Conservation (phyloP, 305 asterid genomes). For the Rubia peregrina region DNA sequence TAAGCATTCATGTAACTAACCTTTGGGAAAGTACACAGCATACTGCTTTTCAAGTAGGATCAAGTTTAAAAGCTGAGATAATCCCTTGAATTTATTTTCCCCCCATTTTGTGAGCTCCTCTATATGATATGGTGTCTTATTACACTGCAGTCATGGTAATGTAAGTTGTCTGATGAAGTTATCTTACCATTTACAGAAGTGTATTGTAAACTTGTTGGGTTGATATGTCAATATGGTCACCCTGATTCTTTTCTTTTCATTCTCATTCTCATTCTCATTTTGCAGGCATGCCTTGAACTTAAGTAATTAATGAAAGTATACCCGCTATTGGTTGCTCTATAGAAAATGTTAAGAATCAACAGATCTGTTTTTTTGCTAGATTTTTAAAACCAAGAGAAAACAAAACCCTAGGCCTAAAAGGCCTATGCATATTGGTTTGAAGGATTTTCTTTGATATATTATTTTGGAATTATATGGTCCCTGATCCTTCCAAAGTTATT, state of each 20-base stretch:
- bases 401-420: not conserved
- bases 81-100: not conserved
- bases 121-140: not conserved
- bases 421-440: constrained; percentile 3
- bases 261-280: not conserved
- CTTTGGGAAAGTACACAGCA: constrained; percentile 6
- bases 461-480: not conserved
- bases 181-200: not conserved
- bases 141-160: not conserved
- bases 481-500: constrained; percentile 6
- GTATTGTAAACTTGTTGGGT: not conserved
- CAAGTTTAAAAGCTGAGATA: not conserved
- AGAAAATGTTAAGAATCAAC: not conserved
- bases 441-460: not conserved
- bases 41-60: not conserved
- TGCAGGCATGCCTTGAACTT: not conserved
- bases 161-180: not conserved
- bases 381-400: not conserved
- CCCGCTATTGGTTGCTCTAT: not conserved
- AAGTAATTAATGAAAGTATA: not conserved
- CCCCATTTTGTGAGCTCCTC: not conserved
- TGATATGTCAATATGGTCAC: not conserved
- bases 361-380: not conserved
- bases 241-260: not conserved
- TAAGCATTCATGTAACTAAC: not conserved